Conservation (phyloP, 1,139 yeast genomes). For the Geotrichum histeridarum region DNA sequence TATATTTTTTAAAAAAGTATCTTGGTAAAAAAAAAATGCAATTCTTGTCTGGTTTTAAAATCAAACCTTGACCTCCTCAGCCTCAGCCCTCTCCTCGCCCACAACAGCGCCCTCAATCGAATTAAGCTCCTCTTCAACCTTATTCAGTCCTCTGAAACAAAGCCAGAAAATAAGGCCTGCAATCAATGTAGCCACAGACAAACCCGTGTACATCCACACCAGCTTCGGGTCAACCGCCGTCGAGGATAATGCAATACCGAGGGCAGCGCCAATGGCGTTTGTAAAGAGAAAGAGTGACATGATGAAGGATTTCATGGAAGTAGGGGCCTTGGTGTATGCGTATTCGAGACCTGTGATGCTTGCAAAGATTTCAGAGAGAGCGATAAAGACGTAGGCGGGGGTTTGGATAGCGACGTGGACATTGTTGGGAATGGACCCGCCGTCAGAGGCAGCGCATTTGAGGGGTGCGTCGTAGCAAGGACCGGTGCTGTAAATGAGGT, state of each 20-base stretch:
- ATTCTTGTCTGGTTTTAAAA: too few species aligned
- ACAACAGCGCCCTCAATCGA: conserved; percentile 44
- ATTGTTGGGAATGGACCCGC: conserved; percentile 43
- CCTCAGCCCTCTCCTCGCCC: neutral
- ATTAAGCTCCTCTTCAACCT: conserved; percentile 57
- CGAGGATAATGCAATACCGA: conserved; percentile 68
- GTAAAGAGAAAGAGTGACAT: conserved; percentile 59
- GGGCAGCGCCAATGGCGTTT: conserved; percentile 62
- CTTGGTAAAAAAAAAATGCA: too few species aligned
- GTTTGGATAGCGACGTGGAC: conserved; percentile 60
- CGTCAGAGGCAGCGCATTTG: conserved; percentile 37
- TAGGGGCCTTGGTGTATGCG: conserved; percentile 67
- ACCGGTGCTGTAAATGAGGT: conserved; percentile 62
- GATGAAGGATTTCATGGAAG: conserved; percentile 59
- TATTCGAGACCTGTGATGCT: conserved; percentile 64
- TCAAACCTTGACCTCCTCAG: neutral
- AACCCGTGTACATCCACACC: conserved; percentile 61
- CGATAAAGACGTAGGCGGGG: conserved; percentile 60
- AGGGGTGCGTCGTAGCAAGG: conserved; percentile 68
- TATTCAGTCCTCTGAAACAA: conserved; percentile 52
- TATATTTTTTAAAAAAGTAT: too few species aligned
- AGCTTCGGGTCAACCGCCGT: conserved; percentile 62
- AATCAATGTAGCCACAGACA: conserved; percentile 53
- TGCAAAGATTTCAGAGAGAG: conserved; percentile 59
- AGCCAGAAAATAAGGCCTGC: conserved; percentile 63